phyloP scores from a whole-genome alignment of 1,284 basidiomycete species.

The Neolentinus lepideus region DNA sequence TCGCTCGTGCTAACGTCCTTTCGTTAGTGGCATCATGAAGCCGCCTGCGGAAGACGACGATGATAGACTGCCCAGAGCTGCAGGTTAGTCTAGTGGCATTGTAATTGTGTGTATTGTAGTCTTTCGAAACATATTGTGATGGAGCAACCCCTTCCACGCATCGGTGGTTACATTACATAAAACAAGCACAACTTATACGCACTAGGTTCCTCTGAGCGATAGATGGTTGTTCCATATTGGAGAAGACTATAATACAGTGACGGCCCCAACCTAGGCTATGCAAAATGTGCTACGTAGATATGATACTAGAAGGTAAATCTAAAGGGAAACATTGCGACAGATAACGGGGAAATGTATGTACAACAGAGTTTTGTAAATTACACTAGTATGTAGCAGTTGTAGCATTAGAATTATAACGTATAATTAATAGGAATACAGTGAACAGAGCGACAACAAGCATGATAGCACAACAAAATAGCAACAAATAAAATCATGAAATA shows the following conservation, averaged over 20 bases:
- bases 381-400: background rate
- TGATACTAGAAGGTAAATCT: background rate
- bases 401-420: background rate
- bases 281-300: background rate
- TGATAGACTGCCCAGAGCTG: conserved; percentile 17
- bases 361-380: background rate
- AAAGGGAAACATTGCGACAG: background rate
- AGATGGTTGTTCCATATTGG: background rate
- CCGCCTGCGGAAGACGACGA: conserved; percentile 38
- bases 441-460: background rate
- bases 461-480: background rate
- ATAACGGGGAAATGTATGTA: background rate
- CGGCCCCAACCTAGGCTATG: background rate
- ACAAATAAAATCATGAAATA: background rate
- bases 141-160: too few relatives aligned
- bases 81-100: conserved; percentile 7
- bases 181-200: too few relatives aligned
- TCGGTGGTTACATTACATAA: too few relatives aligned
- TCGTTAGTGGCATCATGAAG: conserved; percentile 41
- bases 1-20: background rate
- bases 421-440: background rate
- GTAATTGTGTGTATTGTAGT: background rate
- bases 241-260: background rate
- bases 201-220: too few relatives aligned
- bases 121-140: too few relatives aligned